Percentiles rank a stretch among this genome's conserved stretches.
Conservation (phyloP, 169 alveolate species). For the Eimeria sp. region DNA sequence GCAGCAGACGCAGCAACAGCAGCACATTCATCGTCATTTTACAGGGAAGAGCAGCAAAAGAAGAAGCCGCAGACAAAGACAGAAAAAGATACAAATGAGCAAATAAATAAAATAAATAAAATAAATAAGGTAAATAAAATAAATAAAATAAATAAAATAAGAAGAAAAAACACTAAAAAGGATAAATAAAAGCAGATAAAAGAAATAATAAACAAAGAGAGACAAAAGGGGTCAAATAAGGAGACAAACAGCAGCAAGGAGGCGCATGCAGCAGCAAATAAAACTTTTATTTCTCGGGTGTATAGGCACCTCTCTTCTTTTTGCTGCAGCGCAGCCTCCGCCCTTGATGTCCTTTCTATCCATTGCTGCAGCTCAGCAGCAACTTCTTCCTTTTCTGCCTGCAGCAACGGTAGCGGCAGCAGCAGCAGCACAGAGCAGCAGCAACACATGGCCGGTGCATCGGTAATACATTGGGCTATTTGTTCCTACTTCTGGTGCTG, state of each 20-base stretch:
- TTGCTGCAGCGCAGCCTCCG: constrained; percentile 52
- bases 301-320: neutral
- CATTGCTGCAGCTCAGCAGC: constrained; percentile 69
- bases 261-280: too few species aligned
- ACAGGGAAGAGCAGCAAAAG: neutral
- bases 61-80: neutral
- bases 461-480: neutral
- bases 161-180: neutral
- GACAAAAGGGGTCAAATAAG: neutral
- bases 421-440: constrained; percentile 11
- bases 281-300: neutral
- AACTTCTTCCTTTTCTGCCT: constrained; percentile 60
- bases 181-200: neutral
- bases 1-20: constrained; percentile 8
- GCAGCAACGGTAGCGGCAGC: constrained; percentile 64
- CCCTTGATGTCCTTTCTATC: neutral
- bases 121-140: too few species aligned
- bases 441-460: neutral
- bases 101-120: too few species aligned
- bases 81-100: neutral
- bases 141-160: neutral
- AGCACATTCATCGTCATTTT: neutral
- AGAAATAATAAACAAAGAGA: neutral
- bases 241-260: neutral
- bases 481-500: constrained; percentile 1